phyloP scores from a whole-genome alignment of 441 rosid species.

The Croton setiger region DNA sequence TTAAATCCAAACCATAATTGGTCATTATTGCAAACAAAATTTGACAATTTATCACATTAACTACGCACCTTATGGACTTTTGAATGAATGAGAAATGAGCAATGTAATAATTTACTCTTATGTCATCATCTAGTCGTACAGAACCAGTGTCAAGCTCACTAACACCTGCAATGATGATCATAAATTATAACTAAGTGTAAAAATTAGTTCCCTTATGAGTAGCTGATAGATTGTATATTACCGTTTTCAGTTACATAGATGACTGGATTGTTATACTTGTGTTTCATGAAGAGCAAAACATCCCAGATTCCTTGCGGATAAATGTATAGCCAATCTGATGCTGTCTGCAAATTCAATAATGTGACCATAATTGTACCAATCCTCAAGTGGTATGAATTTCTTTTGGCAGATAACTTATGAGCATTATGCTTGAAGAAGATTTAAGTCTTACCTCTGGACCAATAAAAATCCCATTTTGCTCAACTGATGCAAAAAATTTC shows the following conservation, averaged over 20 bases:
- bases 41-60: no score
- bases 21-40: background rate
- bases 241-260: conserved; percentile 21
- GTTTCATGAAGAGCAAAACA: conserved; percentile 24
- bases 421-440: background rate
- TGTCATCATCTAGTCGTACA: background rate
- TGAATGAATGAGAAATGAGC: conserved; percentile 2
- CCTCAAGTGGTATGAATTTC: background rate
- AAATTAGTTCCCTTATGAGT: background rate
- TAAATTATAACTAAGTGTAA: background rate
- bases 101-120: conserved; percentile 8
- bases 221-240: background rate
- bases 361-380: background rate
- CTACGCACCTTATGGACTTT: conserved; percentile 3
- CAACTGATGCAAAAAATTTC: background rate
- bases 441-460: conserved; percentile 10
- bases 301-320: conserved; percentile 33
- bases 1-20: background rate
- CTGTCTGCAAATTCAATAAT: conserved; percentile 8
- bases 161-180: conserved; percentile 6
- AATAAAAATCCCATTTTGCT: conserved; percentile 13
- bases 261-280: conserved; percentile 15
- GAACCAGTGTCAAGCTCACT: background rate
- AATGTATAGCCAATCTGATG: conserved; percentile 19
- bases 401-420: no score